These are phyloP conservation scores for Pyricularia pennisetigena DNA, from an alignment of 2,329 filamentous ascomycete species.

Conservation along the genomic window DNA sequence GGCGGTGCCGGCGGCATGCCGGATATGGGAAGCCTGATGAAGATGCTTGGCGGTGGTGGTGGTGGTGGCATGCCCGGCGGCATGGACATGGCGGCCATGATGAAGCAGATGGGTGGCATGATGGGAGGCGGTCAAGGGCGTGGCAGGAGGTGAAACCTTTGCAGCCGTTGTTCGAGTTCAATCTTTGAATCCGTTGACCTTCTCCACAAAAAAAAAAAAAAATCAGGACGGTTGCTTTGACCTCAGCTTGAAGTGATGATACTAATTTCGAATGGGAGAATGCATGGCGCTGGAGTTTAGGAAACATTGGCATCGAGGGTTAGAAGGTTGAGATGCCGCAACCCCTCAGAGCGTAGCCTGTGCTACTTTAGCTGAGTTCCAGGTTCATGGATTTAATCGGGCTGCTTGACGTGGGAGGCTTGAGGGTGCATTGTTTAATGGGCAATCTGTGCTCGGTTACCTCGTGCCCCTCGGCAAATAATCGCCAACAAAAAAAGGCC, in stretches of 20 bases:
- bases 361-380: background rate
- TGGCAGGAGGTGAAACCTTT: conserved; percentile 4
- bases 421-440: background rate
- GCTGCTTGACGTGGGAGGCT: background rate
- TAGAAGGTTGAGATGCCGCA: background rate
- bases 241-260: background rate
- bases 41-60: conserved; percentile 73
- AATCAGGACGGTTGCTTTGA: background rate
- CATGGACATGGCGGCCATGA: conserved; percentile 72
- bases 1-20: conserved; percentile 54
- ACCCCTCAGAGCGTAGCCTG: background rate
- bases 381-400: background rate
- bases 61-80: conserved; percentile 57
- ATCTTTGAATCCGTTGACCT: background rate
- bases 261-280: background rate
- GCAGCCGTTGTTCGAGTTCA: background rate
- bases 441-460: background rate
- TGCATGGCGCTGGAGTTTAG: conserved; percentile 6
- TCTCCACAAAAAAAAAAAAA: no score
- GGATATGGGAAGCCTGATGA: conserved; percentile 80
- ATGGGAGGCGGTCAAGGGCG: conserved; percentile 13
- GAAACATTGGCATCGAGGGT: background rate
- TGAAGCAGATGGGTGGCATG: conserved; percentile 56
- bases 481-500: background rate
- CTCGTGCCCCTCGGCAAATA: background rate